Base-by-base conservation (phyloP, 1,284 basidiomycete genomes). In the Phylloboletellus chloephorus region DNA sequence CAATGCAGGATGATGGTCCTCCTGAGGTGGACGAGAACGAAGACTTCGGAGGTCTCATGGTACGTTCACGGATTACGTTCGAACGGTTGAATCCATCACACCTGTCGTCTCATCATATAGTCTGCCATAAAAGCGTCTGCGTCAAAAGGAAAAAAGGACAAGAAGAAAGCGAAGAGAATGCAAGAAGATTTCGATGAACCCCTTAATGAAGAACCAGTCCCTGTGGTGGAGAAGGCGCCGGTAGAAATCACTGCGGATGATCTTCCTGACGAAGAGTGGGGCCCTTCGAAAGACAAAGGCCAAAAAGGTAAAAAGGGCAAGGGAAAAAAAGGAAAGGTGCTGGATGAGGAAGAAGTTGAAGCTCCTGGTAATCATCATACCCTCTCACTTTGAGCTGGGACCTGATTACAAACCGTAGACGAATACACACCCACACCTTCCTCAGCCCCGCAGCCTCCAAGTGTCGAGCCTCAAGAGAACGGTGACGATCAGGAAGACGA, bases 31-130 rank as follows among this genome's bases (percentile, higher is more conserved):
- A 84, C 23, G 82, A 80, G 41, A 82, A 81, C 22, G 79, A 82
- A 62, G 84, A 77, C 52, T 85, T 78, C 51, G 90, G 88, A 32
- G 88, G 88, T 19, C 68, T 93, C 29, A 91, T 93, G 89, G 88
- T 89, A 56, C 43, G 79, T 67, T 13, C 9, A 24, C 11, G 20
- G 25, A 43, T 36, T 33, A 25, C 44, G n/a, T 25, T 29, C 12
- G 9, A 13, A 29, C 17, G 17, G 11, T 29, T 49, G 13, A 36
- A 46, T 32, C 16, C 34, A 24, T 33, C 41, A 43, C 51, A 31
- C 15, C 23, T 45, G 29, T 35, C 20, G 30, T 17, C 31, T 11
- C 11, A 26, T 36, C 19, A 7, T 9, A 6, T 19, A 79, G 76
- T 78, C 77, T 24, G 66, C 69, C 17, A 66, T 87, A 51, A 79